Base-by-base conservation (phyloP, 2,329 filamentous ascomycete genomes). In the Colletotrichum coccodes region DNA sequence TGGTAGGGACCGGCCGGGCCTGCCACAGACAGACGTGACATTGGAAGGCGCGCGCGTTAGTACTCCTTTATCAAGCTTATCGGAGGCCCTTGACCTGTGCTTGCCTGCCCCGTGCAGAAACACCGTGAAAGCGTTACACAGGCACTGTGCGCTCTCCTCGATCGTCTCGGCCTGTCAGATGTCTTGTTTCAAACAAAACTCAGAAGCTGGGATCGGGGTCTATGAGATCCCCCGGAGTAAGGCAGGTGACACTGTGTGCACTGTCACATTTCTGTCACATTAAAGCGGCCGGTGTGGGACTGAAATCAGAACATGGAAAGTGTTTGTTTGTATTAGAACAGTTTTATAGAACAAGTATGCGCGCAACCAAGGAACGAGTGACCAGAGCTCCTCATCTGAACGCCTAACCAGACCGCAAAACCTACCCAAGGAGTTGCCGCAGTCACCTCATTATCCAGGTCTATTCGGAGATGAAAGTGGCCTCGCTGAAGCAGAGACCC, bases 381-480 rank as follows among this genome's bases (percentile, higher is more conserved):
- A 65, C 36, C 56, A 46, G 36, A 58, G 52, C 23, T 36, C 44
- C 56, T 53, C 58, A 52, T 70, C 56, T 61, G 28, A 71, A 70
- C 69, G 69, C 69, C 69, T 62, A 62, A 62, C 69, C 66, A 53
- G 47, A 62, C 56, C 50, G 61, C 46, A 40, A 52, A 50, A 47
- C 32, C 59, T 71, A 62, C 66, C 69, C 60, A 66, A 66, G 36
- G 28, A 56, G 30, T 36, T 47, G 42, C 32, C 46, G 52, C 28
- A 36, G 57, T 32, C 47, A 18, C 50, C 44, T 21, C 56, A 69
- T 61, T 71, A 59, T 53, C 53, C 54, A 62, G 34, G 63, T 73
- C 74, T 78, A 81, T 71, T 84, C 91, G 60, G 92, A 94, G 81
- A 99, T 97, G 84, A 98, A 99, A n/a, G 95, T 98, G 3, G 96